Evolutionary conservation across 345 rosid genomes (phyloP), one percentile per base, ranked within the genome.

Genomic region (Leavenworthia alabamica): DNA sequence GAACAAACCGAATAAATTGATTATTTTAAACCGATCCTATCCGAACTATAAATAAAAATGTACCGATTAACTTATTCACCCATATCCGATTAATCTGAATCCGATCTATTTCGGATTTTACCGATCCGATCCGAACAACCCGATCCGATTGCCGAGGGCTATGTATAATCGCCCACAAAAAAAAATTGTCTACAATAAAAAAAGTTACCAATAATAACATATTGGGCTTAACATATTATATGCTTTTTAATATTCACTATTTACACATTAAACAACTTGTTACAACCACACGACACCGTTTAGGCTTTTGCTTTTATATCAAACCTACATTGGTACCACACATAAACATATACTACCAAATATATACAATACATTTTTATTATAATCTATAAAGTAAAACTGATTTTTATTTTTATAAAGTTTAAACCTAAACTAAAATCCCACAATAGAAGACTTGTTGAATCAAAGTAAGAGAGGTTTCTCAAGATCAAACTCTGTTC

Each of bases 401-500:
- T 57, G 65, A 58, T 20, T 32, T 5, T 60, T 33, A 61, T 43
- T 42, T 14, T 43, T n/a, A n/a, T n/a, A n/a, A n/a, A n/a, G n/a
- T n/a, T 43, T 52, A 52, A 14, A 4, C 61, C 41, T 52, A 60
- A 54, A 28, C 56, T 45, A 69, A 7, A 19, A 36, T 45, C 14
- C 40, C 37, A 55, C 14, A 8, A 62, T 62, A 3, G 0, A 47
- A 29, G 20, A 70, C 29, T 36, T 61, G 28, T 55, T 46, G 83
- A 69, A 75, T 40, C 37, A 53, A 19, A 11, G 68, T 72, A 93
- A 68, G 19, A 90, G 90, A 77, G 89, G 90, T 79, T 81, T 81
- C 79, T 73, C 73, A 16, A 68, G 58, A 59, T 82, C 81, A 53
- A 59, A 73, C 75, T 82, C 80, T 62, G 58, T 28, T 62, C 14